phyloP scores from a whole-genome alignment of 2,329 filamentous ascomycete species.

The Aspergillus terreus region DNA sequence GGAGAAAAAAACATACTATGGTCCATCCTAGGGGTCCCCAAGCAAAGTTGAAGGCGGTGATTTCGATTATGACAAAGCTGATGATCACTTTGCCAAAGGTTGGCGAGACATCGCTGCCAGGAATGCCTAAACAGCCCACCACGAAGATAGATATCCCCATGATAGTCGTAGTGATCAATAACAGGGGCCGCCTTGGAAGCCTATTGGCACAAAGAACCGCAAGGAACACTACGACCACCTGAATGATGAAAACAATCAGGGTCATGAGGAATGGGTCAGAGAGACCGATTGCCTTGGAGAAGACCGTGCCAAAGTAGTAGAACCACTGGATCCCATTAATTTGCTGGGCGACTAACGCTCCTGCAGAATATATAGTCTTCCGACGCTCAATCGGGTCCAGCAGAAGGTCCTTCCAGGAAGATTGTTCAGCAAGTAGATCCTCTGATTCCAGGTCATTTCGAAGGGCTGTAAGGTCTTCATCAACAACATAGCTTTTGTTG shows the following conservation, averaged over 20 bases:
- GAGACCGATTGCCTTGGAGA: slow-evolving; percentile 1
- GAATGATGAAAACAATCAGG: slow-evolving; percentile 1
- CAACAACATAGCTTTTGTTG: no score
- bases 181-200: no score
- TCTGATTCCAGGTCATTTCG: no score
- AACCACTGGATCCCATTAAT: no score
- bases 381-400: no score
- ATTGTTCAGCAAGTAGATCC: no score
- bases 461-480: no score
- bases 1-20: background rate
- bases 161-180: background rate
- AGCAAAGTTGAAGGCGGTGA: slow-evolving; percentile 2
- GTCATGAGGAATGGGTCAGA: slow-evolving; percentile 1
- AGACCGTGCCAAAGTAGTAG: background rate
- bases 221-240: background rate
- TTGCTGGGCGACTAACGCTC: no score
- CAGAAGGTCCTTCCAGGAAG: no score
- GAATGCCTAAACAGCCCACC: background rate
- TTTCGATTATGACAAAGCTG: background rate
- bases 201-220: background rate
- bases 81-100: background rate
- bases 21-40: slow-evolving; percentile 1
- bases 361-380: no score
- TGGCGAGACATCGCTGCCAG: background rate
- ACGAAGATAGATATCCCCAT: slow-evolving; percentile 2